Evolutionary conservation across 768 basidiomycete species (phyloP).

Genomic region (Pleurotus eryngii): DNA sequence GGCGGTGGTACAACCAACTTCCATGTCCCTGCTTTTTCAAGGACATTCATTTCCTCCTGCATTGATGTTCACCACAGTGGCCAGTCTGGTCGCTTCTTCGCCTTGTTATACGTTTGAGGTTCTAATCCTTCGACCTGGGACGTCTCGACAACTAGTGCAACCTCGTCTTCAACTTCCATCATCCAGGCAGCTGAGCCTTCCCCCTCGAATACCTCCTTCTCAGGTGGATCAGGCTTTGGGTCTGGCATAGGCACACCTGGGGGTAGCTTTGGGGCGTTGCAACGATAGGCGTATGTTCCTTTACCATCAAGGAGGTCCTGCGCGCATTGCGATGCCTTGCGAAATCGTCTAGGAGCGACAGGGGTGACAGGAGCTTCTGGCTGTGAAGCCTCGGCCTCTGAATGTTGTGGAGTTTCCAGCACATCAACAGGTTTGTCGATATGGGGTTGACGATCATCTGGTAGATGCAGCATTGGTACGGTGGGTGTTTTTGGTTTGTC

Average conservation of each 20-base stretch:
- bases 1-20: conserved; percentile 11
- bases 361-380: not conserved
- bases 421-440: not conserved
- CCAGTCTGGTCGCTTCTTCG: conserved; percentile 14
- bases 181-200: conserved; percentile 12
- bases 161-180: conserved; percentile 15
- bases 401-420: not conserved
- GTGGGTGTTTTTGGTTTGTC: too few species aligned
- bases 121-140: conserved; percentile 24
- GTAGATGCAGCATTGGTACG: too few species aligned
- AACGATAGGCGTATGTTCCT: not conserved
- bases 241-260: not conserved
- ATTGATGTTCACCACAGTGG: conserved; percentile 13
- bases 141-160: conserved; percentile 20
- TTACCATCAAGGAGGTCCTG: not conserved
- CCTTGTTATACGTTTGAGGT: conserved; percentile 18
- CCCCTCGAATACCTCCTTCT: conserved; percentile 11
- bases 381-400: not conserved
- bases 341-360: not conserved
- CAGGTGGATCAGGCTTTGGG: not conserved
- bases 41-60: conserved; percentile 19
- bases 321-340: not conserved
- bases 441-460: too few species aligned
- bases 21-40: conserved; percentile 15
- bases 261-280: conserved; percentile 5